Percentiles rank a stretch among this genome's conserved stretches.
phyloP scores from a whole-genome alignment of 805 yeast genomes.

The Candida nitratophila region DNA sequence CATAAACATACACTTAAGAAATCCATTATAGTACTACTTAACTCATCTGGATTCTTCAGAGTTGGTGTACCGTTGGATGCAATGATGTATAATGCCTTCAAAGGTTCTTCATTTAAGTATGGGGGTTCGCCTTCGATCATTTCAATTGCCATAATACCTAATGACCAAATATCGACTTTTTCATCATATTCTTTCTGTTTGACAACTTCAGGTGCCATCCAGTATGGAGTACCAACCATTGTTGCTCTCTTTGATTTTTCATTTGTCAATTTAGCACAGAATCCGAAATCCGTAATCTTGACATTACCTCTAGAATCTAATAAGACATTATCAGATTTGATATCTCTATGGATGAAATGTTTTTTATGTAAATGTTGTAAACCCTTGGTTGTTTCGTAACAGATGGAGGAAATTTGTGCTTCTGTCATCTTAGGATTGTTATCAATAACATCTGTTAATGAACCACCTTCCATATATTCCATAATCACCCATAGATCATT shows the following conservation, averaged over 20 bases:
- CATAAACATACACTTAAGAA: slow-evolving; percentile 87
- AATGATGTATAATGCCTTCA: slow-evolving; percentile 87
- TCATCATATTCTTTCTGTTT: slow-evolving; percentile 93
- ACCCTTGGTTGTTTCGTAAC: slow-evolving; percentile 86
- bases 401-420: slow-evolving; percentile 85
- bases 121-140: slow-evolving; percentile 99
- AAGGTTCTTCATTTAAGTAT: slow-evolving; percentile 90
- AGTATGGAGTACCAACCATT: slow-evolving; percentile 98
- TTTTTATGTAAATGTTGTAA: slow-evolving; percentile 86
- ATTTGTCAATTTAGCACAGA: slow-evolving; percentile 90
- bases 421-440: slow-evolving; percentile 76
- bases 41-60: slow-evolving; percentile 70
- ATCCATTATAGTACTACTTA: slow-evolving; percentile 72
- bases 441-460: slow-evolving; percentile 91
- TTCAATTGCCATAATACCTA: slow-evolving; percentile 97
- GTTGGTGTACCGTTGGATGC: slow-evolving; percentile 97
- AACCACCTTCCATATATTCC: slow-evolving; percentile 99
- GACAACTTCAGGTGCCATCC: slow-evolving; percentile 99
- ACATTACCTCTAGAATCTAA: slow-evolving; percentile 78
- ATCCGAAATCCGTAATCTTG: slow-evolving; percentile 91
- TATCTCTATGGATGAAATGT: slow-evolving; percentile 93
- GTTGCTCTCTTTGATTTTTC: slow-evolving; percentile 85
- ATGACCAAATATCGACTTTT: slow-evolving; percentile 95
- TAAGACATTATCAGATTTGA: slow-evolving; percentile 91
- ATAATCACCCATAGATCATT: slow-evolving; percentile 96